Evolutionary conservation across 78 protist species (phyloP), one percentile per base, ranked within the genome.

Genomic region (Cavenderia fasciculata): DNA sequence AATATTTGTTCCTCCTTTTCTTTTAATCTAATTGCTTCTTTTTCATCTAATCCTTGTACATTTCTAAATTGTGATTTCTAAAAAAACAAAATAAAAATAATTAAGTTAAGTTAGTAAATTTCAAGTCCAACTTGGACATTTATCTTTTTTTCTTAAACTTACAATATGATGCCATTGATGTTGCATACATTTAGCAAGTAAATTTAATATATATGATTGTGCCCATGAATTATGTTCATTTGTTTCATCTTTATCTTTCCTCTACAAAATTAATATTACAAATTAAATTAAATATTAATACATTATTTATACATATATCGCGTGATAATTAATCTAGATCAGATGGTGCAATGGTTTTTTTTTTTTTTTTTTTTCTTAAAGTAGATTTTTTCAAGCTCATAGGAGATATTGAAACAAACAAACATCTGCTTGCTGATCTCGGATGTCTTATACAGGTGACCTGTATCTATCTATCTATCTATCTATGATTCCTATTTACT

Each of bases 101-200:
- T 69, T 49, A 25, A 46, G 6, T 61, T 10, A 61, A 16, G 10
- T 56, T 7, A 56, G 10, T 11, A 25, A 19, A 8, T 25, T 6
- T 56, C 5, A 12, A 56, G 7, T 56, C 27, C 5, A 25, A n/a
- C n/a, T n/a, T n/a, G n/a, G n/a, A n/a, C n/a, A n/a, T n/a, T n/a
- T n/a, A n/a, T n/a, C n/a, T n/a, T n/a, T n/a, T n/a, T 43, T 25
- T 21, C 25, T 6, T 7, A 61, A n/a, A 86, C 86, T 44, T 74
- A 74, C 84, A 65, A 86, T 86, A 74, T 86, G 92, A 44, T 86
- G 76, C 92, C 92, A 86, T 65, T 73, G 86, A 72, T 86, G 59
- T 16, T 82, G 73, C 92, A 86, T 86, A 74, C 92, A 86, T 29
- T 59, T 86, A 21, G 78, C 49, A 33, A 86, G 63, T 59, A 86